A percentile compares a stretch with the other conserved stretches of the same genome.
Conservation (phyloP, 2,329 filamentous ascomycete genomes). For the Daldinia eschscholtzii region DNA sequence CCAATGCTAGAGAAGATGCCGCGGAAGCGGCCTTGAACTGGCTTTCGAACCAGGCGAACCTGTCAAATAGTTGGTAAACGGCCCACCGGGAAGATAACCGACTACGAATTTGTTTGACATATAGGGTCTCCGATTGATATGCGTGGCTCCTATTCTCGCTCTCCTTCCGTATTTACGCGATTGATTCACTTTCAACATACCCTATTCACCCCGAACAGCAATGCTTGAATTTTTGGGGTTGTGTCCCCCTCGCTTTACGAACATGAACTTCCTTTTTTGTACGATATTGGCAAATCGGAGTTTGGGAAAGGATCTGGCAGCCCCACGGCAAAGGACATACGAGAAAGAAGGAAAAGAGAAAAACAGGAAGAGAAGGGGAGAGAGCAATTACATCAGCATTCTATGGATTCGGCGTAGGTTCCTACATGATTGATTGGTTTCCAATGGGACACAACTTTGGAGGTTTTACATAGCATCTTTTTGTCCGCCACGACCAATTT, state of each 20-base stretch:
- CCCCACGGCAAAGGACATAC: conserved; percentile 46
- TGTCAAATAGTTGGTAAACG: conserved; percentile 46
- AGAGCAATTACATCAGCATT: conserved; percentile 44
- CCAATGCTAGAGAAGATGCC: conserved; percentile 92
- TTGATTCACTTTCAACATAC: conserved; percentile 32
- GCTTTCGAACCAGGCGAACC: conserved; percentile 59
- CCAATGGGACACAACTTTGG: conserved; percentile 32
- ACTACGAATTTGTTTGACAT: conserved; percentile 17
- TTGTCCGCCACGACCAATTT: conserved; percentile 37
- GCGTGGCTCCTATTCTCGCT: conserved; percentile 24
- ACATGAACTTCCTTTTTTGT: conserved; percentile 45
- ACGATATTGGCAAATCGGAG: conserved; percentile 50
- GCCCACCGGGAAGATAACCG: conserved; percentile 15
- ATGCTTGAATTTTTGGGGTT: conserved; percentile 26
- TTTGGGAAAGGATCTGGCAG: conserved; percentile 49
- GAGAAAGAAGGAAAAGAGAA: conserved; percentile 21
- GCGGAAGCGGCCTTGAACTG: conserved; percentile 81
- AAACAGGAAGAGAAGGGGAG: conserved; percentile 31
- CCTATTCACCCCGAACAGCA: conserved; percentile 33
- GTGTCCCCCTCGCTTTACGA: conserved; percentile 36
- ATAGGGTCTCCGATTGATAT: conserved; percentile 26
- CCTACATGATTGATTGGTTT: conserved; percentile 38
- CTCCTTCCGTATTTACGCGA: conserved; percentile 40
- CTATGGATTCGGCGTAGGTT: conserved; percentile 44
- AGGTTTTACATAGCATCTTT: conserved; percentile 25